A percentile compares a stretch with the other conserved stretches of the same genome.
Conservation (phyloP, 495 filamentous ascomycete species). For the Aspergillus asperescens region DNA sequence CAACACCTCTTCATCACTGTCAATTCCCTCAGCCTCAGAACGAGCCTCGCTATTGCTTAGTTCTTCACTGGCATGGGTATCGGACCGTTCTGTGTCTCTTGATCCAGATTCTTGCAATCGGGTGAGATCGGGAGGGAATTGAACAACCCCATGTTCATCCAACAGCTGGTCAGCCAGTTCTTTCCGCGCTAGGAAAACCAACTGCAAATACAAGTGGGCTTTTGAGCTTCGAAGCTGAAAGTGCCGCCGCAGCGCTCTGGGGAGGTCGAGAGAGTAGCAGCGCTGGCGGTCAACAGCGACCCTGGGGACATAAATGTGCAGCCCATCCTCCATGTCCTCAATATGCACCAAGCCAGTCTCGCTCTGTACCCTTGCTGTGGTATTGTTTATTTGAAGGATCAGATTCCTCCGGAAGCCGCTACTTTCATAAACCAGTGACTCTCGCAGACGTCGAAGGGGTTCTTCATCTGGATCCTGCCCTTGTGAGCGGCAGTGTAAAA, state of each 20-base stretch:
- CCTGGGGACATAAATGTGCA: not conserved
- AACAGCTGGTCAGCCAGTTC: too few species aligned
- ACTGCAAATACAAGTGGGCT: not conserved
- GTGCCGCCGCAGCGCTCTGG: not conserved
- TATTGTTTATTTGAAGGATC: not conserved
- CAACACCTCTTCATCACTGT: too few species aligned
- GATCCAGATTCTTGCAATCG: not conserved
- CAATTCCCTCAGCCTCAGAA: too few species aligned
- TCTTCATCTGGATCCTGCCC: not conserved
- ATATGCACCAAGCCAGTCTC: constrained; percentile 1
- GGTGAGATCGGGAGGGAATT: not conserved
- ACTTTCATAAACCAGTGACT: not conserved
- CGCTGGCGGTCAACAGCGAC: not conserved
- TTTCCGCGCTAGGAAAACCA: too few species aligned
- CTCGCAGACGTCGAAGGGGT: not conserved
- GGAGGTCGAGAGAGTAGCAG: constrained; percentile 3
- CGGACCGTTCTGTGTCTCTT: not conserved
- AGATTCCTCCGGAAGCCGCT: not conserved
- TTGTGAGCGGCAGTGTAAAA: not conserved
- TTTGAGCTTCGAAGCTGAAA: not conserved
- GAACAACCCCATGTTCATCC: not conserved
- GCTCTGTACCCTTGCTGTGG: not conserved
- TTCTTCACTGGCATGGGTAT: too few species aligned
- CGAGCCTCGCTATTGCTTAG: too few species aligned
- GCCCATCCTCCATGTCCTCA: not conserved